Conservation (phyloP, 495 filamentous ascomycete genomes). For the Penicillium chermesinum region DNA sequence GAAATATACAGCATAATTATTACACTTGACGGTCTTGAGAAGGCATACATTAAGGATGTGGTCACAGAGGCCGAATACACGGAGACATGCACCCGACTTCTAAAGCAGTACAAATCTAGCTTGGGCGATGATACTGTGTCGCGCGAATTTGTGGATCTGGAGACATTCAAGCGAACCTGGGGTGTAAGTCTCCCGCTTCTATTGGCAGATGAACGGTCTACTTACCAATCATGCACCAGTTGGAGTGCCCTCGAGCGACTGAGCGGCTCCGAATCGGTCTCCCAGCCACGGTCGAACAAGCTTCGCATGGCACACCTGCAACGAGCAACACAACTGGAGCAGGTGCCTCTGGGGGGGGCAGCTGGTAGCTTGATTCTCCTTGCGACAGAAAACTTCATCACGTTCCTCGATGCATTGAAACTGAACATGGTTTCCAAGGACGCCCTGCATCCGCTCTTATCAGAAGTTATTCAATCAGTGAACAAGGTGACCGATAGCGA, state of each 20-base stretch:
- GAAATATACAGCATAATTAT: conserved; percentile 97
- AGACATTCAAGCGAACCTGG: conserved; percentile 91
- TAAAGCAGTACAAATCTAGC: conserved; percentile 97
- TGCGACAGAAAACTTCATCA: conserved; percentile 97
- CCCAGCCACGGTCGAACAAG: conserved; percentile 58
- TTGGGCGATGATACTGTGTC: conserved; percentile 81
- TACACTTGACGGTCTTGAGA: conserved; percentile 91
- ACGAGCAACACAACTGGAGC: conserved; percentile 37
- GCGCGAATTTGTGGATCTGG: conserved; percentile 76
- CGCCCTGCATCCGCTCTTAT: conserved; percentile 85
- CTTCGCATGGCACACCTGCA: conserved; percentile 36
- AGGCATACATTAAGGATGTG: conserved; percentile 94
- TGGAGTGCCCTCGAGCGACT: conserved; percentile 91
- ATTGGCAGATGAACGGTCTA: background rate
- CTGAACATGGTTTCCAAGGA: conserved; percentile 90
- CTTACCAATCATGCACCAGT: conserved; percentile 42
- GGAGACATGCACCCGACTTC: conserved; percentile 82
- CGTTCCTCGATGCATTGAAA: conserved; percentile 88
- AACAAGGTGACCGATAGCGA: conserved; percentile 93
- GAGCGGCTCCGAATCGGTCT: conserved; percentile 88
- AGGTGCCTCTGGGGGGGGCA: conserved; percentile 41
- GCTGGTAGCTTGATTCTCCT: conserved; percentile 73
- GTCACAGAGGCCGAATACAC: conserved; percentile 90
- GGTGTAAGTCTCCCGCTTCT: conserved; percentile 58
- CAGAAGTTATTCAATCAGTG: conserved; percentile 90